These are phyloP conservation scores for Mycena indigotica DNA, from an alignment of 768 basidiomycete species.

Conservation along the genomic window DNA sequence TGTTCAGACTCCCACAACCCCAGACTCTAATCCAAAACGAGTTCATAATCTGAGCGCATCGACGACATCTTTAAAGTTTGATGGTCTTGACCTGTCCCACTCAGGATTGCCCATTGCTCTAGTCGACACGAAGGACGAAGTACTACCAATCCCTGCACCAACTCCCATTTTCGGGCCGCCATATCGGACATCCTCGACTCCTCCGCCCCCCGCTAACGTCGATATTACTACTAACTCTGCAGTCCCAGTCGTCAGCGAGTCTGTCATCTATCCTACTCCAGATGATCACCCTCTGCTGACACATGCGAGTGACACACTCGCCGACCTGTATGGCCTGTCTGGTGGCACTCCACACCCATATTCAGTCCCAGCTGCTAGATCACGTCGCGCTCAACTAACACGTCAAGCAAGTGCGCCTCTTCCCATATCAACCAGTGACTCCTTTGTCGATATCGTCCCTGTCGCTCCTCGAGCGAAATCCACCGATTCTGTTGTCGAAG, in stretches of 20 bases:
- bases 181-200: neutral
- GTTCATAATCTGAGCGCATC: neutral
- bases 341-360: neutral
- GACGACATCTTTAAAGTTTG: neutral
- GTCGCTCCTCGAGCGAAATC: constrained; percentile 15
- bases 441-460: constrained; percentile 5
- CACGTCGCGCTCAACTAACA: constrained; percentile 43
- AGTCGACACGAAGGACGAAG: neutral
- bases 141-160: neutral
- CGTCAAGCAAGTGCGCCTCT: constrained; percentile 53
- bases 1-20: constrained; percentile 7
- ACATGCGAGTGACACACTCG: constrained; percentile 1
- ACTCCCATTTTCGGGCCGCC: constrained; percentile 1
- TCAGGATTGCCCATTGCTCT: neutral
- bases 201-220: constrained; percentile 1
- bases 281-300: neutral
- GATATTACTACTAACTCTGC: neutral
- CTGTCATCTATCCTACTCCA: neutral
- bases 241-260: neutral
- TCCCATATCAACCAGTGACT: constrained; percentile 23
- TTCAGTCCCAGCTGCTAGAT: constrained; percentile 25
- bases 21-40: constrained; percentile 19
- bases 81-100: neutral
- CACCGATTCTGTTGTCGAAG: constrained; percentile 7
- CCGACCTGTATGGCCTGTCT: neutral